These are phyloP conservation scores for Suaeda aralocaspica DNA, from an alignment of 148 eudicot species.

Conservation along the genomic window DNA sequence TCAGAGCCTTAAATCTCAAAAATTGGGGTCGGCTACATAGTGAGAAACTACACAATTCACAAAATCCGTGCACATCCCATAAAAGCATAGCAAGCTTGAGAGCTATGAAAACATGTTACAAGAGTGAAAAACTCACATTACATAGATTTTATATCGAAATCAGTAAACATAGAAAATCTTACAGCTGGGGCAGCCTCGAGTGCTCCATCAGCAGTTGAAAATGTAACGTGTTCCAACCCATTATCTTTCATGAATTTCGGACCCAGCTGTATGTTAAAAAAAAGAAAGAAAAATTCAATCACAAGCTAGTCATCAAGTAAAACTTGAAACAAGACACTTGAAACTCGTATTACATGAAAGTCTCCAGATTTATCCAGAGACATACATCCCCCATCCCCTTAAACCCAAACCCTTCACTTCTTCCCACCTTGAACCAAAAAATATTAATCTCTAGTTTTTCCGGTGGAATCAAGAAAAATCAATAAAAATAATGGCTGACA, in stretches of 20 bases:
- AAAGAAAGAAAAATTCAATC: background rate
- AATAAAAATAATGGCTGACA: conserved; percentile 3
- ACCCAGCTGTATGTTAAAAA: conserved; percentile 51
- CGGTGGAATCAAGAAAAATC: background rate
- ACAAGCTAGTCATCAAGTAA: conserved; percentile 1
- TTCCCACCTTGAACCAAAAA: background rate
- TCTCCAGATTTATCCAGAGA: background rate
- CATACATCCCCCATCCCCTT: background rate
- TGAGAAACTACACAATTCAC: background rate
- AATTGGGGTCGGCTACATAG: background rate
- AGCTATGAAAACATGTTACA: background rate
- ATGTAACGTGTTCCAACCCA: conserved; percentile 69
- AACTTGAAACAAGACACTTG: background rate
- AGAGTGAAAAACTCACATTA: background rate
- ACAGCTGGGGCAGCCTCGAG: conserved; percentile 99
- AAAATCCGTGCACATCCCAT: background rate
- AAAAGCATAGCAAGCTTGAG: background rate
- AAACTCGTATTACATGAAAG: background rate
- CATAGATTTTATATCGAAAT: background rate
- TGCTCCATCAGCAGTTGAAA: conserved; percentile 98
- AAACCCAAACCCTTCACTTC: too few species aligned
- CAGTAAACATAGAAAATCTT: conserved; percentile 27
- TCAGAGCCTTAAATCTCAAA: too few species aligned
- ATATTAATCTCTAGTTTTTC: background rate
- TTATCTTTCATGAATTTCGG: conserved; percentile 83